A percentile compares a stretch with the other conserved stretches of the same genome.
phyloP scores from a whole-genome alignment of 2,329 filamentous ascomycete species.

The Drechslerella coelobrocha region DNA sequence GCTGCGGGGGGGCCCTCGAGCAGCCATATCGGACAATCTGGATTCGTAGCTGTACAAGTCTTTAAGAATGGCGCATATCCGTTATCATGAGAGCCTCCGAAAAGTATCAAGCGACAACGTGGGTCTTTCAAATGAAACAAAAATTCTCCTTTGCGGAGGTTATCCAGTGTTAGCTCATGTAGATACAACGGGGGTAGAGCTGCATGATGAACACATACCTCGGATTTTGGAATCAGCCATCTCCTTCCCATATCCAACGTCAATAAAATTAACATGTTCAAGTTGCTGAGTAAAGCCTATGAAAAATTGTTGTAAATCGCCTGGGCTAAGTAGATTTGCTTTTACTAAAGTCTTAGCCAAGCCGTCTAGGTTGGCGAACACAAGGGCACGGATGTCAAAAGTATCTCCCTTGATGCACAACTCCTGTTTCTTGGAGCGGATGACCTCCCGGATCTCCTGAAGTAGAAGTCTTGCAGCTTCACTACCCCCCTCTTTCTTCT shows the following conservation, averaged over 20 bases:
- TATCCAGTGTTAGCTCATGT: constrained; percentile 3
- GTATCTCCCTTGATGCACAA: constrained; percentile 44
- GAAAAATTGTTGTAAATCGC: constrained; percentile 66
- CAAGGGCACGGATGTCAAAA: constrained; percentile 64
- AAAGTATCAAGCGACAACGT: constrained; percentile 69
- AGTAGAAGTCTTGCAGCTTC: constrained; percentile 56
- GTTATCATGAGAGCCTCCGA: constrained; percentile 69
- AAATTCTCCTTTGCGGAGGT: constrained; percentile 52
- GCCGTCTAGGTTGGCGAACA: constrained; percentile 62
- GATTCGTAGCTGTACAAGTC: constrained; percentile 56
- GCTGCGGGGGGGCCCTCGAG: constrained; percentile 37
- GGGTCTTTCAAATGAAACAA: constrained; percentile 64
- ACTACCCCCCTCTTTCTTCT: constrained; percentile 62
- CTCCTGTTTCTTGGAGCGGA: constrained; percentile 37
- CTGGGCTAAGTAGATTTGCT: constrained; percentile 56
- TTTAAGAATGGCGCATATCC: constrained; percentile 68
- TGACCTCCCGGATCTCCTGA: constrained; percentile 50
- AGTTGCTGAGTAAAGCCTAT: constrained; percentile 68
- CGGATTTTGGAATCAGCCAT: constrained; percentile 68
- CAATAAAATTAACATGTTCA: constrained; percentile 69
- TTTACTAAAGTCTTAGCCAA: constrained; percentile 61
- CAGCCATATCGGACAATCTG: constrained; percentile 44
- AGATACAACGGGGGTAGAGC: not conserved
- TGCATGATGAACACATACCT: constrained; percentile 59
- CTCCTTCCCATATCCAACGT: constrained; percentile 68